phyloP scores from a whole-genome alignment of 2,329 filamentous ascomycete species.

The Didymella arachidicola region DNA sequence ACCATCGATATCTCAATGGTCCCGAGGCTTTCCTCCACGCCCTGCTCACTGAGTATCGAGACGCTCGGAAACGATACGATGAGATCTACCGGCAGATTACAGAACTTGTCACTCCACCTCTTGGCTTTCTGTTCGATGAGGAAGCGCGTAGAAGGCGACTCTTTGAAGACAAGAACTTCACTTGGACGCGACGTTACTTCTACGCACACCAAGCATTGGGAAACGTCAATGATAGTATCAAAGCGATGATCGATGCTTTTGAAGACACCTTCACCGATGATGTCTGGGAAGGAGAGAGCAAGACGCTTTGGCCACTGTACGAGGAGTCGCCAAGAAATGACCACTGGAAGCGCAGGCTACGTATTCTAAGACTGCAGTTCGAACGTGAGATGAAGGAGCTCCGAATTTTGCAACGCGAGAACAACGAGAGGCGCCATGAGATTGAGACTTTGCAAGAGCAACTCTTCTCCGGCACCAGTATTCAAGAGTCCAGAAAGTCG shows the following conservation, averaged over 20 bases:
- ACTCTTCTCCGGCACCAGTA: constrained; percentile 69
- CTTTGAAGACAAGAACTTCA: constrained; percentile 68
- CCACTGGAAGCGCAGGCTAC: constrained; percentile 61
- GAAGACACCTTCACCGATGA: constrained; percentile 65
- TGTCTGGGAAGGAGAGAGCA: constrained; percentile 65
- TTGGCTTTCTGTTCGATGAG: constrained; percentile 67
- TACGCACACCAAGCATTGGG: constrained; percentile 69
- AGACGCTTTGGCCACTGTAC: constrained; percentile 64
- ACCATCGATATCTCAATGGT: constrained; percentile 66
- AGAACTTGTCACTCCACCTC: constrained; percentile 65
- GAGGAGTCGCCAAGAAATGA: constrained; percentile 57
- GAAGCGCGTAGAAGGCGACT: constrained; percentile 64
- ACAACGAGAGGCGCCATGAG: constrained; percentile 63
- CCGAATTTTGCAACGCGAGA: constrained; percentile 58
- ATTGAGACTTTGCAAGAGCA: constrained; percentile 67
- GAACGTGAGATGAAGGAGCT: constrained; percentile 62
- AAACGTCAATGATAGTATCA: constrained; percentile 67
- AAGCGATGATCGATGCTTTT: constrained; percentile 65
- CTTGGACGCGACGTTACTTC: constrained; percentile 68
- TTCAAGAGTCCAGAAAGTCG: constrained; percentile 67
- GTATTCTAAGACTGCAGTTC: constrained; percentile 57
- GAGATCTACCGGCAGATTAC: constrained; percentile 65
- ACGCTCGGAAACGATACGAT: constrained; percentile 66
- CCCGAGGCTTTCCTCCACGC: constrained; percentile 68
- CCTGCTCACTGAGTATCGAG: constrained; percentile 66